A percentile compares a stretch with the other conserved stretches of the same genome.
These are phyloP conservation scores for Russula brevipes DNA, from an alignment of 768 basidiomycete species.

Conservation along the genomic window DNA sequence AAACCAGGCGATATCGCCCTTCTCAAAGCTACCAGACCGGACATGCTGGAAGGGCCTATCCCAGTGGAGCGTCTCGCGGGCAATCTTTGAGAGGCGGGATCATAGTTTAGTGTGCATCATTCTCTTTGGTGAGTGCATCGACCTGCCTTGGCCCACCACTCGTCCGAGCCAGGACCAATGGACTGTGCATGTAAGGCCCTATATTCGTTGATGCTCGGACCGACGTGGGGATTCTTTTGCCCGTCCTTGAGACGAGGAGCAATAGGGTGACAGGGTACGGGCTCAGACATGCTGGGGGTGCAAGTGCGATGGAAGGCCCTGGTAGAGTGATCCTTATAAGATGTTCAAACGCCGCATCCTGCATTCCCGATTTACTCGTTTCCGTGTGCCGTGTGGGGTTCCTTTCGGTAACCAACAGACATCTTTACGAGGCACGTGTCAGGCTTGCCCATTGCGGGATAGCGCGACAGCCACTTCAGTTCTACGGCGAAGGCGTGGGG, in stretches of 20 bases:
- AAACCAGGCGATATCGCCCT: slow-evolving; percentile 93
- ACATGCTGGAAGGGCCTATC: slow-evolving; percentile 87
- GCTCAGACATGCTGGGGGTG: slow-evolving; percentile 28
- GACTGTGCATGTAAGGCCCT: slow-evolving; percentile 59
- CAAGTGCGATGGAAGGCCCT: neutral
- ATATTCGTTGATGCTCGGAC: slow-evolving; percentile 76
- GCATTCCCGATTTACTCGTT: neutral
- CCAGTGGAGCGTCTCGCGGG: slow-evolving; percentile 77
- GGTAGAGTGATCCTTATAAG: slow-evolving; percentile 6
- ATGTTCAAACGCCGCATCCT: neutral
- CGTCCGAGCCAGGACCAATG: slow-evolving; percentile 69
- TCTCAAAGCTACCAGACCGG: slow-evolving; percentile 72
- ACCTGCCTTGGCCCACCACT: slow-evolving; percentile 81
- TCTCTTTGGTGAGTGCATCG: neutral
- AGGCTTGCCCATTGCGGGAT: slow-evolving; percentile 1
- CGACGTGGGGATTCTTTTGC: slow-evolving; percentile 67
- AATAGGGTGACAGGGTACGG: slow-evolving; percentile 54
- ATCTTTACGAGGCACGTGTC: neutral
- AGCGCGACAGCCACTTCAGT: neutral
- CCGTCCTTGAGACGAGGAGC: slow-evolving; percentile 67
- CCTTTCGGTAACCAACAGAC: neutral
- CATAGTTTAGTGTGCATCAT: neutral
- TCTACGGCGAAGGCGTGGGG: neutral
- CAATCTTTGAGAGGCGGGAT: slow-evolving; percentile 41
- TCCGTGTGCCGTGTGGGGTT: neutral